Conservation (phyloP, 2,329 filamentous ascomycete species). For the Xylogone sp. region DNA sequence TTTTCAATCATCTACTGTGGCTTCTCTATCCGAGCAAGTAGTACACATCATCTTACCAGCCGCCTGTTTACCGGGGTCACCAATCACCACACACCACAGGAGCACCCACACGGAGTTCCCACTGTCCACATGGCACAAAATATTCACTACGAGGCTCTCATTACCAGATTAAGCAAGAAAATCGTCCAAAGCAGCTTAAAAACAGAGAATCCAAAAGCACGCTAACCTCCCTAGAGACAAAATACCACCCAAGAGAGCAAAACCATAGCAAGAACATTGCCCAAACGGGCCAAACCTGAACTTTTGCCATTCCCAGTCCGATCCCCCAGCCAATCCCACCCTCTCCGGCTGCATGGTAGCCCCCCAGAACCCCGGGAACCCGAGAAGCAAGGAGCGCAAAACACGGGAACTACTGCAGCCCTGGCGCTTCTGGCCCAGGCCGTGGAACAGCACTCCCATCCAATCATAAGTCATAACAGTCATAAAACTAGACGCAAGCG, state of each 20-base stretch:
- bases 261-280: neutral
- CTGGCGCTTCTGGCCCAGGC: neutral
- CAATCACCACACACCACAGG: neutral
- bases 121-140: neutral
- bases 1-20: neutral
- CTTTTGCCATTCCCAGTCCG: neutral
- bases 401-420: neutral
- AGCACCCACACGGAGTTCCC: neutral
- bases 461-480: constrained; percentile 16
- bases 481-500: constrained; percentile 10
- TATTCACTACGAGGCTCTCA: neutral
- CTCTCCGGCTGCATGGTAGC: neutral
- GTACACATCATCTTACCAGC: neutral
- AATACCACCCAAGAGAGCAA: neutral
- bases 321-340: neutral
- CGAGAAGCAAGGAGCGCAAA: neutral
- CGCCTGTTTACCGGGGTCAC: neutral
- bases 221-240: neutral
- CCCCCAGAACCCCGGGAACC: neutral
- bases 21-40: neutral
- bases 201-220: neutral
- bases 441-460: constrained; percentile 9
- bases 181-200: neutral
- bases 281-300: neutral
- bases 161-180: neutral